Evolutionary conservation across 768 basidiomycete genomes (phyloP).

Genomic region (Filobasidium floriforme): DNA sequence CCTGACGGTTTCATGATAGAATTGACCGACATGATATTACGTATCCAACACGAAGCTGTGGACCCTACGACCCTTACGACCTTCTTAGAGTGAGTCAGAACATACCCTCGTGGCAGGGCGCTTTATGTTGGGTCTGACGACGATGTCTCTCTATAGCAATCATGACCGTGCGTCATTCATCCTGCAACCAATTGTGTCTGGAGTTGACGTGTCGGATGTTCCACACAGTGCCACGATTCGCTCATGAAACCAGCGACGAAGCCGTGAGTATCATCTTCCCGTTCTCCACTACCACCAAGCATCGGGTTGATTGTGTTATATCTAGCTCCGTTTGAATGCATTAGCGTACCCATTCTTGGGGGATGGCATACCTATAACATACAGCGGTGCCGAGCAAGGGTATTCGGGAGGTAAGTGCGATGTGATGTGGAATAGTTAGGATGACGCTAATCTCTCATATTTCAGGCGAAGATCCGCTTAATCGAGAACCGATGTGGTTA

Average conservation of each 20-base stretch:
- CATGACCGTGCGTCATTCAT: slow-evolving; percentile 16
- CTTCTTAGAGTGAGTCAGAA: slow-evolving; percentile 38
- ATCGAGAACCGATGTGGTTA: slow-evolving; percentile 43
- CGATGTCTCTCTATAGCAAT: slow-evolving; percentile 5
- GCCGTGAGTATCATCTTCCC: slow-evolving; percentile 3
- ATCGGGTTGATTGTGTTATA: neutral
- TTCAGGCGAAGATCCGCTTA: slow-evolving; percentile 40
- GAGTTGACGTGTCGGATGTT: neutral
- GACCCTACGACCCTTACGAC: slow-evolving; percentile 31
- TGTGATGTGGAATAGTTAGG: too few species aligned
- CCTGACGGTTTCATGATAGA: slow-evolving; percentile 11
- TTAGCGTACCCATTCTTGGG: slow-evolving; percentile 43
- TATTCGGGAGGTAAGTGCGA: slow-evolving; percentile 16
- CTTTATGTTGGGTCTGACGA: neutral
- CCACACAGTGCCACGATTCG: slow-evolving; percentile 18
- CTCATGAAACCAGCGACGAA: slow-evolving; percentile 13
- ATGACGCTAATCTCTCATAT: neutral
- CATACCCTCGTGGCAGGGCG: too few species aligned
- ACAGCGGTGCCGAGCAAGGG: slow-evolving; percentile 27
- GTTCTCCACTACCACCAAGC: neutral
- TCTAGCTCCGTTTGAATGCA: slow-evolving; percentile 41
- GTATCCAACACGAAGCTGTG: slow-evolving; percentile 12
- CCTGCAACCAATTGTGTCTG: neutral
- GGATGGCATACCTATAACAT: slow-evolving; percentile 46
- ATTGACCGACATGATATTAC: slow-evolving; percentile 15